Percentiles rank a stretch among this genome's conserved stretches.
These are phyloP conservation scores for Leptographium procerum DNA, from an alignment of 2,329 filamentous ascomycete species.

Conservation along the genomic window DNA sequence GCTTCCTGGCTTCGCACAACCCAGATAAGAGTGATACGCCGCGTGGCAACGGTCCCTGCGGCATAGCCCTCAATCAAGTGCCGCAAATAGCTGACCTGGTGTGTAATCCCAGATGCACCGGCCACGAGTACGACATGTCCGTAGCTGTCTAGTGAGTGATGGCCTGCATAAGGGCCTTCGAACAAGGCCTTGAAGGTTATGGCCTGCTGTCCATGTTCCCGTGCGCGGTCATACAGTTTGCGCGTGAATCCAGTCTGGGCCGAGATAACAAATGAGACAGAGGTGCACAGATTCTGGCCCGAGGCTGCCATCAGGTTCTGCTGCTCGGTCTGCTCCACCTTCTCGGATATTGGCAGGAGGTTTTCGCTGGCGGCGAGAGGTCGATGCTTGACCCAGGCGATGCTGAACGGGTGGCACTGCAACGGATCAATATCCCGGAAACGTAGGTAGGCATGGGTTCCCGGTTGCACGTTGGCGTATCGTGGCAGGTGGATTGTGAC, in stretches of 20 bases:
- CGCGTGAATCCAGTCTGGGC: conserved; percentile 83
- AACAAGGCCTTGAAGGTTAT: conserved; percentile 61
- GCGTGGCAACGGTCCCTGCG: conserved; percentile 63
- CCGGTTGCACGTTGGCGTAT: conserved; percentile 53
- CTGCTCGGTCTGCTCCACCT: conserved; percentile 13
- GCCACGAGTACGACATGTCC: conserved; percentile 86
- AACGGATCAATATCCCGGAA: conserved; percentile 54
- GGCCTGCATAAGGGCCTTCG: conserved; percentile 81
- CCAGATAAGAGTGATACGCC: conserved; percentile 78
- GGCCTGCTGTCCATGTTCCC: conserved; percentile 35
- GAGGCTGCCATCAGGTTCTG: conserved; percentile 10
- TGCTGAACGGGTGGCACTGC: conserved; percentile 70
- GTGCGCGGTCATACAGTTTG: conserved; percentile 62
- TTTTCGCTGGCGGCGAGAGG: conserved; percentile 19
- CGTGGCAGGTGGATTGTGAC: conserved; percentile 61
- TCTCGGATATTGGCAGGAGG: conserved; percentile 27
- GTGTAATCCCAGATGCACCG: conserved; percentile 88
- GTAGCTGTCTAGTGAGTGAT: conserved; percentile 81
- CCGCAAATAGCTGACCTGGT: conserved; percentile 80
- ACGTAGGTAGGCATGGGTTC: conserved; percentile 65
- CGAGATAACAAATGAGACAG: conserved; percentile 73
- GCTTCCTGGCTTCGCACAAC: conserved; percentile 82
- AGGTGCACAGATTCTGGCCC: conserved; percentile 30
- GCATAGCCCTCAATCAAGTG: conserved; percentile 62
- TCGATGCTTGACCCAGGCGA: conserved; percentile 58